phyloP scores from a whole-genome alignment of 73 alveolate genomes.

The Paramecium sonneborni region DNA sequence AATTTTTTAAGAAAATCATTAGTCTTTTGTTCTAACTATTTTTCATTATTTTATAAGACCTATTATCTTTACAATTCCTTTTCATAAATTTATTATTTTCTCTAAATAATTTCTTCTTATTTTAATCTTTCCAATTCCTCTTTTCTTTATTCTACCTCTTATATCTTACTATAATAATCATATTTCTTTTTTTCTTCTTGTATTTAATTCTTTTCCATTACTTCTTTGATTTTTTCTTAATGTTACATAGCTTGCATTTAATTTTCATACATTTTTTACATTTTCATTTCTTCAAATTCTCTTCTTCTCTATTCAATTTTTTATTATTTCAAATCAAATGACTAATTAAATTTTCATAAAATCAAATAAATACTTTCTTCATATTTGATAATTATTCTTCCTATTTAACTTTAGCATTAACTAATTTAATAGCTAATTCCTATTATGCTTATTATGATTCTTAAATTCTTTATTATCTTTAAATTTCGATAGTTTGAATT shows the following conservation, averaged over 20 bases:
- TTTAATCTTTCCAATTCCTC: neutral
- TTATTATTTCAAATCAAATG: slow-evolving; percentile 21
- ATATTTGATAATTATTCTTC: neutral
- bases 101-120: neutral
- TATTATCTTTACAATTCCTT: slow-evolving; percentile 25
- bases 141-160: slow-evolving; percentile 29
- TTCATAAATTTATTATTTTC: neutral
- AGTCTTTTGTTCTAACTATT: slow-evolving; percentile 10
- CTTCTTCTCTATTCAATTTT: slow-evolving; percentile 36
- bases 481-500: neutral
- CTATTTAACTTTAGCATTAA: neutral
- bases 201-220: neutral
- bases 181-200: slow-evolving; percentile 18
- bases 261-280: neutral
- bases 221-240: slow-evolving; percentile 21
- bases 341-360: neutral
- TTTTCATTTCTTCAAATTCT: slow-evolving; percentile 43
- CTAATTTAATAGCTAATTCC: neutral
- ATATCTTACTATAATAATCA: neutral
- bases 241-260: slow-evolving; percentile 10
- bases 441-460: slow-evolving; percentile 31
- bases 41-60: slow-evolving; percentile 25
- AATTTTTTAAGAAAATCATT: neutral
- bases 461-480: slow-evolving; percentile 33
- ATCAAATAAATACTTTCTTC: neutral